Evolutionary conservation across 768 basidiomycete genomes (phyloP).

Genomic region (Jaapia argillacea): DNA sequence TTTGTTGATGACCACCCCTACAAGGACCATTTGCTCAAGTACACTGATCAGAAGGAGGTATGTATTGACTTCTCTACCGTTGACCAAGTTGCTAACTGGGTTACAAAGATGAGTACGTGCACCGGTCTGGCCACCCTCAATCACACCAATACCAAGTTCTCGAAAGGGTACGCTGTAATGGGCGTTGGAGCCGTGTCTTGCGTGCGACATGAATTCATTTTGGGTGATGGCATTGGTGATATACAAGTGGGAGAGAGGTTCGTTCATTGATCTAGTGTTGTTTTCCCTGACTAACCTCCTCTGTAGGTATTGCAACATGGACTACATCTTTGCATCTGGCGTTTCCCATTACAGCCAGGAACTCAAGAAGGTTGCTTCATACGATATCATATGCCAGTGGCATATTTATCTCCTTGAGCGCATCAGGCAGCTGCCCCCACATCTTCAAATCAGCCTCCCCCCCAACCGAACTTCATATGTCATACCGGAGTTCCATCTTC

Average conservation of each 20-base stretch:
- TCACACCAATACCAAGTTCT: constrained; percentile 14
- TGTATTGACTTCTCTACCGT: not conserved
- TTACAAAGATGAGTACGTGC: constrained; percentile 10
- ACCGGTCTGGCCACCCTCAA: constrained; percentile 17
- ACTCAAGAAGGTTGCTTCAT: constrained; percentile 10
- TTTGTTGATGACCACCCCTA: constrained; percentile 9
- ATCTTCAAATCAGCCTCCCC: not conserved
- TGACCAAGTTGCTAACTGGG: not conserved
- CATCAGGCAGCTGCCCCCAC: not conserved
- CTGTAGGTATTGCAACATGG: constrained; percentile 18
- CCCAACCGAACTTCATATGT: constrained; percentile 4
- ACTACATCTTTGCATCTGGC: constrained; percentile 18
- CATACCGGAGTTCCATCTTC: constrained; percentile 24
- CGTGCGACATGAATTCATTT: constrained; percentile 15
- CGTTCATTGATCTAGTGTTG: constrained; percentile 1
- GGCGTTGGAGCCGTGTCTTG: constrained; percentile 17
- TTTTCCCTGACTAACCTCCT: not conserved
- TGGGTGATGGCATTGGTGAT: constrained; percentile 17
- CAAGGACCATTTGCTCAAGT: constrained; percentile 6
- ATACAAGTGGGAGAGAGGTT: constrained; percentile 23
- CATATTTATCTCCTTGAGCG: constrained; percentile 13
- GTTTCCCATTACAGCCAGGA: constrained; percentile 2
- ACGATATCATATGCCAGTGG: constrained; percentile 24
- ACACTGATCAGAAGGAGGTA: constrained; percentile 8
- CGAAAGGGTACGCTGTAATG: constrained; percentile 11